Evolutionary conservation across 176 grass and related monocot genomes (phyloP), one percentile per base, ranked within the genome.

Genomic region (Saccharum spontaneum): DNA sequence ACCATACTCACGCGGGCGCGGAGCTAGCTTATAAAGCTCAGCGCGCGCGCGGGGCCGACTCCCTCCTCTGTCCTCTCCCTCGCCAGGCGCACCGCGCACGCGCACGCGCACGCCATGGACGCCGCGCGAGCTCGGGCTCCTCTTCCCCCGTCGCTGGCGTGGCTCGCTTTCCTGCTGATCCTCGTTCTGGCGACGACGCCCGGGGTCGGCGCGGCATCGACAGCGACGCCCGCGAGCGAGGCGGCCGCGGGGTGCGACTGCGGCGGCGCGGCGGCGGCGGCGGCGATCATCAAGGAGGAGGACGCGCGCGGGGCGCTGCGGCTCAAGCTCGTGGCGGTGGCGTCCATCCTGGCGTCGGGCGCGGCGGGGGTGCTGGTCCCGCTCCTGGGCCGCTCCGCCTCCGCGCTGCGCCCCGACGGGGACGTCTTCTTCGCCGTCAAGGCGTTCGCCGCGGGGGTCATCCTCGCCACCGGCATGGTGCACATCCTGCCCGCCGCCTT

Each of bases 371-470:
- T 94, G 57, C 78, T 90, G 80, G 88, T 97, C 30, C 92, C 94
- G 4, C 73, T 97, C 2, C 74, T 97, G 45, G 90, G 90, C 36
- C 88, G 90, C n/a, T 89, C 86, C 3, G 17, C 72, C 22, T 45
- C 92, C 28, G 94, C 83, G 87, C 77, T 97, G 22, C 88, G 89
- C 11, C 92, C 92, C 14, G 95, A 92, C 39, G 85, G 86, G 36
- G 91, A 84, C 68, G 70, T 94, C 41, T 97, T 97, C 68, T 88
- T 91, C 67, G 75, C 90, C 22, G 90, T 97, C 18, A 97, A 97
- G 88, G 92, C 95, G 67, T 97, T 97, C 73, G 95, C 95, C 6
- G 93, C 95, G 0, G 95, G 94, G 0, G 95, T 97, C 77, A 97
- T 97, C 78, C 94, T 97, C 59, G 94, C 94, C 69, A 97, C 94